Base-by-base conservation (phyloP, 2,329 filamentous ascomycete genomes). In the Pseudocercospora vitis region DNA sequence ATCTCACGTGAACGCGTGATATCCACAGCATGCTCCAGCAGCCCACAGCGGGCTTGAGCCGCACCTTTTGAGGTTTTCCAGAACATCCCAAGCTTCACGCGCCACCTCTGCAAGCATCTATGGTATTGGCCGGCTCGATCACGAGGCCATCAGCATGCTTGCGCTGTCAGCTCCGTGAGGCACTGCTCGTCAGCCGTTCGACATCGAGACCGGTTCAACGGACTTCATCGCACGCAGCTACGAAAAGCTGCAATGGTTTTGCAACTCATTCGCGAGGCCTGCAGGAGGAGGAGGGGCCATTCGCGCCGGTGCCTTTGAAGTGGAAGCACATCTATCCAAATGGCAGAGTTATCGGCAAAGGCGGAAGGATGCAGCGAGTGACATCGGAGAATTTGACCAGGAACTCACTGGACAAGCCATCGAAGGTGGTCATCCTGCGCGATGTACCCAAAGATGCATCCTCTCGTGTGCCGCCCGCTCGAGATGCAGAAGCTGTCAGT, bases 261-360 rank as follows among this genome's bases (percentile, higher is more conserved):
- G 26, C 42, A 18, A 18, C 42, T 14, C 42, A 31, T n/a, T 28
- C 42, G 2, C 42, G 7, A 18, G 42, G 42, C 11, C 24, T 28
- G 19, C 42, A 12, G n/a, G 42, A 45, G n/a, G 42, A 31, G 14
- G 24, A 45, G 9, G 6, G 14, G 14, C 14, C n/a, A 9, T 45
- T n/a, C n/a, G n/a, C n/a, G n/a, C n/a, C n/a, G n/a, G n/a, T 23
- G 7, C 50, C 50, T 21, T 40, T 29, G 28, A 48, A 11, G 37
- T 46, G 44, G 48, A 52, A 52, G 23, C 35, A 45, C 9, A 23
- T 51, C 4, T 26, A 58, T 23, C 58, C 60, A 1, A 31, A 60
- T 53, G 62, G 60, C 4, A 58, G 59, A 18, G 57, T 66, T n/a
- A 53, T 67, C 14, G 65, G 65, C 11, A 63, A 56, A 48, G 61